Evolutionary conservation across 306 rosid genomes (phyloP), one percentile per base, ranked within the genome.

Genomic region (Herpetospermum pedunculosum): DNA sequence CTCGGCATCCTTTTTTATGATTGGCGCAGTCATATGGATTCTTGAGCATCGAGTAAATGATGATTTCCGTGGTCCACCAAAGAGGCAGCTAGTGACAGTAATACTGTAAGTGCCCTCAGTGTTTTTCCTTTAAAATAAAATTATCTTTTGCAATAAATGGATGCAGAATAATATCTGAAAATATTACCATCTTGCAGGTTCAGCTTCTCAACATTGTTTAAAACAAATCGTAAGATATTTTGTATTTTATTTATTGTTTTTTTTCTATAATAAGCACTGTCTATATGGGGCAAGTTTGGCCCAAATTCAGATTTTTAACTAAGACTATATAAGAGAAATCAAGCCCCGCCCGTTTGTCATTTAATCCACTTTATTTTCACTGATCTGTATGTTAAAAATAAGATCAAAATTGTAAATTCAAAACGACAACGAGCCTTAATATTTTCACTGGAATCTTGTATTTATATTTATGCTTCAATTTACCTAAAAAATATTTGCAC

Each of bases 1-100:
- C 13, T 89, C 79, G 34, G 92, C 91, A 48, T 89, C 97, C 19
- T 94, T 94, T 82, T 3, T 94, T 44, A 15, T 89, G 72, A 34
- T 94, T 79, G 98, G 84, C 29, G 77, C 87, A n/a, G 97, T 94
- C 79, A 85, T 94, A 69, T 94, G 97, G 98, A 76, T 81, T 82
- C 98, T 94, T 70, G 98, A 94, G 84, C 98, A 91, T 81, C 88
- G 95, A 78, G 87, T 94, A 70, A 94, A 94, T 41, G 71, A 81
- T 8, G 96, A 91, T 70, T 94, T 94, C 84, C 98, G 95, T 18
- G 98, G 98, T 70, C 91, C 98, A 57, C 98, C 98, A 67, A 85
- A 77, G 85, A 88, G 83, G 81, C 98, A 94, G 83, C 16, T 94
- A 16, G 79, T 80, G 73, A 94, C 95, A 37, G 84, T 91, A 82